Base-by-base conservation (phyloP, 805 yeast genomes). In the Alloascoidea africana region DNA sequence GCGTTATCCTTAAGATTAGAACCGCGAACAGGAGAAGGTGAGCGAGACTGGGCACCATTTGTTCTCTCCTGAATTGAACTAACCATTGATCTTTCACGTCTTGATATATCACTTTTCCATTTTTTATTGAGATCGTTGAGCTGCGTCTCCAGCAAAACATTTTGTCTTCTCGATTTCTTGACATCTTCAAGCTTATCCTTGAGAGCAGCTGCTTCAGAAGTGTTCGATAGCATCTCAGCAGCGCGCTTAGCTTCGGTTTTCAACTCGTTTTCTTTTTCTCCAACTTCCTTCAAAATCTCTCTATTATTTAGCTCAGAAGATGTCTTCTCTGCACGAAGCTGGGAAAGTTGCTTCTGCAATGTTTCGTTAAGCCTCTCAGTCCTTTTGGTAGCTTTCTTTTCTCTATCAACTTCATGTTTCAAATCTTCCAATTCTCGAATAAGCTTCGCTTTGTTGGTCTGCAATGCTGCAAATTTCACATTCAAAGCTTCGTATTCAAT, bases 171-270 rank as follows among this genome's bases (percentile, higher is more conserved):
- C 17, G 51, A 44, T 17, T 47, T 50, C 38, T 57, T 59, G 16
- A 52, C 41, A 30, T 53, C 52, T 32, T 49, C 53, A 13, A 56
- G 47, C 34, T 46, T 42, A 15, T 47, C 36, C 2, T 52, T 49
- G 19, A 51, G 38, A 27, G 46, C 54, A n/a, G 50, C 47, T 15
- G 41, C 23, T 27, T 73, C 79, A 43, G 70, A 70, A 4, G 76
- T 63, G 36, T 74, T 77, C n/a, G 77, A 64, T 2, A 79, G 76
- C n/a, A 75, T 51, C 46, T 82, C 65, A 2, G 76, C 68, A 44
- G 76, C 79, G 11, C 81, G 54, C 19, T 66, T 64, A 37, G 77
- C 48, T 41, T 78, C 84, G 34, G 78, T 73, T 16, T 62, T 57
- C 34, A 77, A 51, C 55, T 67, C 52, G 47, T 61, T 52, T 35